Evolutionary conservation across 169 alveolate genomes (phyloP).

Genomic region (Cyclospora cayetanensis): DNA sequence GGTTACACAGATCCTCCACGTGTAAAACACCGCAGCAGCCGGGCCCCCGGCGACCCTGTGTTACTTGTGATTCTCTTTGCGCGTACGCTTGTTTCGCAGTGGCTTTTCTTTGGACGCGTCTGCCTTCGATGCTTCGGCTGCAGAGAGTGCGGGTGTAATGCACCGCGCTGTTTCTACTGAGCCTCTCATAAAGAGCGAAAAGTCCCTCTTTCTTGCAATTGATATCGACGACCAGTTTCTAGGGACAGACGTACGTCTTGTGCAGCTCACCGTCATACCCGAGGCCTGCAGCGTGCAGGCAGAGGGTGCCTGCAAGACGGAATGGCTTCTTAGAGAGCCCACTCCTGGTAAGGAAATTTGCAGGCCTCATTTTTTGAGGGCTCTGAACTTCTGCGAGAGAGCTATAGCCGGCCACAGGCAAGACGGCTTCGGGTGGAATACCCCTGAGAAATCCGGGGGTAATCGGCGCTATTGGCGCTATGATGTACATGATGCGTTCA

Average conservation of each 20-base stretch:
- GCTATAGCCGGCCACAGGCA: too few relatives aligned
- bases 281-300: not conserved
- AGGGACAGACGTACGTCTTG: not conserved
- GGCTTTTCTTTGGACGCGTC: not conserved
- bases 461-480: too few relatives aligned
- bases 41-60: not conserved
- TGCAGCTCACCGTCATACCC: not conserved
- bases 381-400: too few relatives aligned
- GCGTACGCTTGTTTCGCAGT: not conserved
- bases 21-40: not conserved
- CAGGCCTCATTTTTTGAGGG: too few relatives aligned
- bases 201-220: not conserved
- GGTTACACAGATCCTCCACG: too few relatives aligned
- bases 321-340: slow-evolving; percentile 12
- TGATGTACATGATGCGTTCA: too few relatives aligned
- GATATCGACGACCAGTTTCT: not conserved
- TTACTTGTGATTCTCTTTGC: not conserved
- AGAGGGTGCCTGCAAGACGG: not conserved
- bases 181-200: not conserved
- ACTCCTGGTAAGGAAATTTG: not conserved
- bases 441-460: too few relatives aligned
- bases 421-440: too few relatives aligned
- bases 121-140: not conserved
- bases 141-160: not conserved
- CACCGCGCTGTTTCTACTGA: not conserved